Conservation (phyloP, 345 rosid species). For the Adansonia digitata region DNA sequence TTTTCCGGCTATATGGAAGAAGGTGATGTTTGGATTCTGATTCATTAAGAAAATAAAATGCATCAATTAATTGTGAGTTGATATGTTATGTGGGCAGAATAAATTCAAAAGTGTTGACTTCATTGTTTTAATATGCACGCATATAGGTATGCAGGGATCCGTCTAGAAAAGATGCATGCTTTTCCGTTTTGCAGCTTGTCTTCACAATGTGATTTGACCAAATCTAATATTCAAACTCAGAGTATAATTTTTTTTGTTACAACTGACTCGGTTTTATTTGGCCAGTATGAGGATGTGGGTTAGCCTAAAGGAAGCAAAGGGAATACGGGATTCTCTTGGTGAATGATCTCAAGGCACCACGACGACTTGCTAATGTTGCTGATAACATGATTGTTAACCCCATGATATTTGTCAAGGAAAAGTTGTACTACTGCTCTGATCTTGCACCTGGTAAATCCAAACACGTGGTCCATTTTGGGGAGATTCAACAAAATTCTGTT, state of each 20-base stretch:
- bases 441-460: conserved; percentile 4
- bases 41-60: neutral
- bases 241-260: neutral
- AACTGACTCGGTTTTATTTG: neutral
- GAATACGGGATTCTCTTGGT: conserved; percentile 9
- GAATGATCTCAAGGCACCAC: conserved; percentile 12
- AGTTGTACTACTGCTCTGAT: conserved; percentile 1
- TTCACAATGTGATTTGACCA: neutral
- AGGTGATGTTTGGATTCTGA: neutral
- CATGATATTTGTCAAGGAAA: neutral
- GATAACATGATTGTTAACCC: too few species aligned
- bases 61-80: neutral
- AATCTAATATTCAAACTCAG: neutral
- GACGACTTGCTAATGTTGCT: neutral
- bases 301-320: conserved; percentile 3
- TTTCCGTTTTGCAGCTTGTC: neutral
- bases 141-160: too few species aligned
- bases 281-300: conserved; percentile 31
- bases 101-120: neutral
- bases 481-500: neutral
- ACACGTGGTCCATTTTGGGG: neutral
- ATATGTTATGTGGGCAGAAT: neutral
- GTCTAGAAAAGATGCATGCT: too few species aligned
- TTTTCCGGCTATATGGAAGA: neutral
- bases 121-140: neutral